A percentile compares a stretch with the other conserved stretches of the same genome.
Evolutionary conservation across 164 flowering plant genomes (phyloP).

Genomic region (Aristolochia californica): DNA sequence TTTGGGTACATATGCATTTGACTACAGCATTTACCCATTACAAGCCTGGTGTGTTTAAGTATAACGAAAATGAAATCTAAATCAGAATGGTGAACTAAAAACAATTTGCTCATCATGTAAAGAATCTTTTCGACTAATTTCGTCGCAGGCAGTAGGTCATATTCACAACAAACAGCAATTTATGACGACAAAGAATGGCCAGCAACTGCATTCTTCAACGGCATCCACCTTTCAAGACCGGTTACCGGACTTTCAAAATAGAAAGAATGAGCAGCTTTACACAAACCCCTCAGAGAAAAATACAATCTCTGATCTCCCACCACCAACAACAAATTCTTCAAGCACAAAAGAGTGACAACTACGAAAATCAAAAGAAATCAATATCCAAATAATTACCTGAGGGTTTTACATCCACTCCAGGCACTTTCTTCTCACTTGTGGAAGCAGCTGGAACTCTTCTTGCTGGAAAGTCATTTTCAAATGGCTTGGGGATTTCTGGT

Average conservation of each 20-base stretch:
- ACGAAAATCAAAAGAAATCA: conserved; percentile 52
- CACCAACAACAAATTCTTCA: neutral
- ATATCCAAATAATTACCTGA: conserved; percentile 75
- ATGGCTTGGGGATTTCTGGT: conserved; percentile 65
- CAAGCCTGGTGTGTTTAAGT: too few relatives aligned
- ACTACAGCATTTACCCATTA: too few relatives aligned
- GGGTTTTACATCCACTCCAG: conserved; percentile 59
- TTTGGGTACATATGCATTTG: too few relatives aligned
- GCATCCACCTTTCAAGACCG: neutral
- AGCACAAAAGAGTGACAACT: neutral
- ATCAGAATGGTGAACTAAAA: too few relatives aligned
- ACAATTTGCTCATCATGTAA: too few relatives aligned
- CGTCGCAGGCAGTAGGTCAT: too few relatives aligned
- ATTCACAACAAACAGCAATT: neutral
- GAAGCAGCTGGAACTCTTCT: conserved; percentile 16
- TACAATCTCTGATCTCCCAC: too few relatives aligned
- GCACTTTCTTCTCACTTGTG: conserved; percentile 17
- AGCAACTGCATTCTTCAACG: neutral
- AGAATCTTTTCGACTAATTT: too few relatives aligned
- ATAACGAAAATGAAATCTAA: too few relatives aligned
- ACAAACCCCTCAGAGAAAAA: too few relatives aligned
- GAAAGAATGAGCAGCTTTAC: too few relatives aligned
- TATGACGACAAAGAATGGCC: neutral
- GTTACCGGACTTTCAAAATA: neutral
- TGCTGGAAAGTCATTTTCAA: conserved; percentile 15